Conservation (phyloP, 176 grass and related monocot species). For the Calamus simplicifolius region DNA sequence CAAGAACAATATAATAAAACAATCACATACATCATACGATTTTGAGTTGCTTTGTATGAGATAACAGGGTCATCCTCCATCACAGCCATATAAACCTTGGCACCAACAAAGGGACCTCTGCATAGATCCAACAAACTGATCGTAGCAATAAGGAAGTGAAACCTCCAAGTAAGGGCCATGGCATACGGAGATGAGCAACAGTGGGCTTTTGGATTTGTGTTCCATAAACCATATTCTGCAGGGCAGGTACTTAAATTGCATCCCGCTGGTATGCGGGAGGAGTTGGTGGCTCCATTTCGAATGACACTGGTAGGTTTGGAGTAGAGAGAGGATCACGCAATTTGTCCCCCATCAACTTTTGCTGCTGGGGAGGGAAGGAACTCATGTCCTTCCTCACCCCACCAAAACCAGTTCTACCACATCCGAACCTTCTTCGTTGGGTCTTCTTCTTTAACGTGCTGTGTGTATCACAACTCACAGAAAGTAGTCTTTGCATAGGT, state of each 20-base stretch:
- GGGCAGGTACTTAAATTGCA: constrained; percentile 10
- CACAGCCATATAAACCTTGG: constrained; percentile 80
- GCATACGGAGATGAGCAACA: constrained; percentile 1
- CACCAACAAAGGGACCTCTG: constrained; percentile 30
- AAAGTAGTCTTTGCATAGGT: too few relatives aligned
- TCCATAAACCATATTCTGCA: constrained; percentile 10
- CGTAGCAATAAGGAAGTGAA: constrained; percentile 21
- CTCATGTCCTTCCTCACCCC: constrained; percentile 9
- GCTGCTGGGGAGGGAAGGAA: too few relatives aligned
- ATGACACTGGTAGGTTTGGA: constrained; percentile 33
- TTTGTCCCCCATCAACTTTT: too few relatives aligned
- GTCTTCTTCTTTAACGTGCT: too few relatives aligned
- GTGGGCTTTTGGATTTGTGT: constrained; percentile 10
- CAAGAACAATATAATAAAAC: constrained; percentile 1
- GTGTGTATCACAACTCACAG: too few relatives aligned
- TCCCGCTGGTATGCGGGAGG: background rate
- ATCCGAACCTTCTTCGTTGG: too few relatives aligned
- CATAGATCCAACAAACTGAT: constrained; percentile 34
- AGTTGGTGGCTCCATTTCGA: background rate
- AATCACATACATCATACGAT: constrained; percentile 40
- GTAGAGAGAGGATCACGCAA: constrained; percentile 24
- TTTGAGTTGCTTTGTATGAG: constrained; percentile 38
- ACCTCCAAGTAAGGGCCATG: constrained; percentile 31
- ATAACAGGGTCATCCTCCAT: constrained; percentile 76
- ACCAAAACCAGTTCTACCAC: too few relatives aligned